Base-by-base conservation (phyloP, 176 grass and related monocot species). In the Eleusine indica region DNA sequence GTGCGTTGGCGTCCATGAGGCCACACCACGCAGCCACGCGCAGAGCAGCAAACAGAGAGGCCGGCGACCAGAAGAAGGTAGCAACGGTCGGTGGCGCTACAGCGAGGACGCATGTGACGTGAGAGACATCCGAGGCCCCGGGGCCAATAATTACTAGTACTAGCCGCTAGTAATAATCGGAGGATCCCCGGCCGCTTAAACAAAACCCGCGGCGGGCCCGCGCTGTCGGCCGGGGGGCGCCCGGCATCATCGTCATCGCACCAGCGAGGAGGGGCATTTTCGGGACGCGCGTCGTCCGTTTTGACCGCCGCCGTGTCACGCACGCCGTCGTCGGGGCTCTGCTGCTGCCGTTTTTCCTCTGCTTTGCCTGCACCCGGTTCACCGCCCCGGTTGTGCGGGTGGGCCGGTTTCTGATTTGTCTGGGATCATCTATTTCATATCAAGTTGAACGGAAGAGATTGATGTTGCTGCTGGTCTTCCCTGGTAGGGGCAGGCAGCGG, bases 61-160 rank as follows among this genome's bases (percentile, higher is more conserved):
- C 73, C 49, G 73, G 52, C 32, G 51, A 22, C 29, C 14, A 13
- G 51, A 3, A 3, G 2, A 5, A 18, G 62, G 57, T 7, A 25
- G 21, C 12, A 40, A 52, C 60, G 41, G 85, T 76, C 82, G 82
- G 82, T 68, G 82, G 48, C n/a, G 82, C 61, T 18, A 68, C 82
- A 76, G 71, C 82, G 62, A 30, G 82, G 62, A 56, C 15, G 82
- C 82, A 84, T 76, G 62, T 76, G 72, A 68, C 72, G 82, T 8
- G 44, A 84, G 32, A 84, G 71, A 17, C 18, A 22, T 17, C 13
- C 10, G 70, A 75, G 53, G 32, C 29, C 10, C 65, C 44, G 49
- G 22, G 8, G 7, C 40, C 4, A 5, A 7, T 7, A 7, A 7
- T 10, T 16, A 71, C 72, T 67, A 84, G 75, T 14, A 76, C 68